A percentile compares a stretch with the other conserved stretches of the same genome.
Conservation (phyloP, 352 stramenopile genomes). For the Globisporangium acanthophoron region DNA sequence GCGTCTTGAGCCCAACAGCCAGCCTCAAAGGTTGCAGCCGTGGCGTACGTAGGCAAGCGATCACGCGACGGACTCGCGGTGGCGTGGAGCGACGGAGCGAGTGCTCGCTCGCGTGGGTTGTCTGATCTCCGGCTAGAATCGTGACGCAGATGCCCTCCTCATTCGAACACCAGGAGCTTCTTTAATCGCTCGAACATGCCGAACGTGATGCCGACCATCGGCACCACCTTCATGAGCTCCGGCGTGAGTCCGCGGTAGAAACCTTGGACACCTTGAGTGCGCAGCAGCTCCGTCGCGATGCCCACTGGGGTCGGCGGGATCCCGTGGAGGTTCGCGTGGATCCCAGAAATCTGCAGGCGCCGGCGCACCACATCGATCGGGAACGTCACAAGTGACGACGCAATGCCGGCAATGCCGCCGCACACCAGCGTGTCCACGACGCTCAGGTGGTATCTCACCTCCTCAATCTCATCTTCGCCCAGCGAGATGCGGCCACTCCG, state of each 20-base stretch:
- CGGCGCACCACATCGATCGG: slow-evolving; percentile 93
- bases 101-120: not conserved
- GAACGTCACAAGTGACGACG: slow-evolving; percentile 93
- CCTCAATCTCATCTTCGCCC: slow-evolving; percentile 15
- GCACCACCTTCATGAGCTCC: slow-evolving; percentile 96
- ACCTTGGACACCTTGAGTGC: slow-evolving; percentile 63
- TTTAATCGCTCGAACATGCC: slow-evolving; percentile 94
- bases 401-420: slow-evolving; percentile 85
- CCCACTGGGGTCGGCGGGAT: slow-evolving; percentile 67
- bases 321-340: slow-evolving; percentile 60
- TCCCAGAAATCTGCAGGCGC: slow-evolving; percentile 93
- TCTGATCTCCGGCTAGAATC: not conserved
- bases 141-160: slow-evolving; percentile 14
- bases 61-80: not conserved
- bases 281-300: slow-evolving; percentile 67
- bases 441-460: slow-evolving; percentile 25
- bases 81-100: too few species aligned
- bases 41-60: too few species aligned
- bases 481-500: slow-evolving; percentile 33
- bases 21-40: not conserved
- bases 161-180: slow-evolving; percentile 80
- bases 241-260: slow-evolving; percentile 90
- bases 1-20: not conserved
- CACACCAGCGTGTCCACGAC: slow-evolving; percentile 89
- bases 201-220: slow-evolving; percentile 97